These are phyloP conservation scores for Sistotremastrum suecicum DNA, from an alignment of 768 basidiomycete genomes.

Conservation along the genomic window DNA sequence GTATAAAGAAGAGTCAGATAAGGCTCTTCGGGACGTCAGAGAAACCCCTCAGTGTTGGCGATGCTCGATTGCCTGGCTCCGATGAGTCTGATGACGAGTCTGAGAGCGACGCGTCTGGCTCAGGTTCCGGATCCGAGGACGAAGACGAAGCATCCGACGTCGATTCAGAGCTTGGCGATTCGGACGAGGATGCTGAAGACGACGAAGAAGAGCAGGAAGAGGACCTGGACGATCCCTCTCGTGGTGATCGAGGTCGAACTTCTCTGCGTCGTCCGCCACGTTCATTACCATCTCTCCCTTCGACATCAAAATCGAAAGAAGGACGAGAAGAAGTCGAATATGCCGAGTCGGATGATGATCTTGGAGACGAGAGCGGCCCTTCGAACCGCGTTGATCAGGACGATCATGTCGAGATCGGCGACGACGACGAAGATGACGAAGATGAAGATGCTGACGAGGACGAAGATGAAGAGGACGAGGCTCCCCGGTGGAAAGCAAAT, in stretches of 20 bases:
- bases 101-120: constrained; percentile 10
- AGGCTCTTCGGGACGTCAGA: constrained; percentile 74
- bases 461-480: constrained; percentile 25
- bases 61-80: constrained; percentile 14
- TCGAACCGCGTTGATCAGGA: constrained; percentile 34
- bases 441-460: constrained; percentile 29
- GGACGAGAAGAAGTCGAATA: constrained; percentile 40
- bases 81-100: constrained; percentile 23
- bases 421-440: constrained; percentile 24
- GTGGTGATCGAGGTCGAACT: constrained; percentile 35
- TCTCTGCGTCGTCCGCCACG: constrained; percentile 27
- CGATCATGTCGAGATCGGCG: constrained; percentile 32
- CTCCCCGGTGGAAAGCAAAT: constrained; percentile 65
- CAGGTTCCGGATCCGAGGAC: constrained; percentile 11
- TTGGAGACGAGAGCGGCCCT: constrained; percentile 10
- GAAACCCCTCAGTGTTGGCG: constrained; percentile 38
- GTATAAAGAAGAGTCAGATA: constrained; percentile 68
- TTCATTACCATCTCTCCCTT: constrained; percentile 26
- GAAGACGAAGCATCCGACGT: constrained; percentile 12
- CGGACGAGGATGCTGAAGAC: constrained; percentile 16
- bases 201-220: constrained; percentile 10
- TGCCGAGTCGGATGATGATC: constrained; percentile 37
- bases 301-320: constrained; percentile 19
- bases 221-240: constrained; percentile 6
- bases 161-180: constrained; percentile 17